Evolutionary conservation across 306 rosid genomes (phyloP).

Genomic region (Prunus kanzakura): DNA sequence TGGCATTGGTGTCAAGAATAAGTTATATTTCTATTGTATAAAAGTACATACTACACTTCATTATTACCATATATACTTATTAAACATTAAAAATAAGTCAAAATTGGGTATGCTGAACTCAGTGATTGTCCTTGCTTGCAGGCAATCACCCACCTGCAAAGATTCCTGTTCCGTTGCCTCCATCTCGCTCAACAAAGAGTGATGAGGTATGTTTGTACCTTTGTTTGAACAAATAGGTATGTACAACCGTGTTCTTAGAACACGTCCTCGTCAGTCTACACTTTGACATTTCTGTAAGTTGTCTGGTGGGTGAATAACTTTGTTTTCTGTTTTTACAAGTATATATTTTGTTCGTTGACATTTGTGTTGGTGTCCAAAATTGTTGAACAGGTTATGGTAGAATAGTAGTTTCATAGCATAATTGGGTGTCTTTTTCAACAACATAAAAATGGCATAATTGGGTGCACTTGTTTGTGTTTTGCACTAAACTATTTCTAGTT

Average conservation of each 20-base stretch:
- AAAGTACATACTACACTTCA: background rate
- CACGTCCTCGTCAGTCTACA: background rate
- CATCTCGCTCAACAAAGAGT: slow-evolving; percentile 52
- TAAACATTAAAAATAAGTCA: background rate
- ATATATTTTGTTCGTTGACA: background rate
- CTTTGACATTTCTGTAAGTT: background rate
- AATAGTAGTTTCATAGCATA: background rate
- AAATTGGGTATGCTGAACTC: slow-evolving; percentile 15
- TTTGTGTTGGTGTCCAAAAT: background rate
- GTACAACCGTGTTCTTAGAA: background rate
- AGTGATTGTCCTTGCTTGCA: slow-evolving; percentile 37
- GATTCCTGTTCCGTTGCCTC: slow-evolving; percentile 87
- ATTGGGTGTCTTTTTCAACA: background rate
- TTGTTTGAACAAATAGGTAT: background rate
- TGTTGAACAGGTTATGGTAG: background rate
- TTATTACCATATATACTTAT: background rate
- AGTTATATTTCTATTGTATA: background rate
- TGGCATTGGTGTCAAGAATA: background rate
- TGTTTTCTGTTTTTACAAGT: background rate
- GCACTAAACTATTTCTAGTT: too few relatives aligned
- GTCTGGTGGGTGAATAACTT: background rate
- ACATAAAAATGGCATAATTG: background rate
- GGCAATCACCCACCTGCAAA: slow-evolving; percentile 79
- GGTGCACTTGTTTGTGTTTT: background rate
- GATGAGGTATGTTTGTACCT: slow-evolving; percentile 58